Conservation (phyloP, 768 basidiomycete genomes). For the Agrocybe chaxingu region DNA sequence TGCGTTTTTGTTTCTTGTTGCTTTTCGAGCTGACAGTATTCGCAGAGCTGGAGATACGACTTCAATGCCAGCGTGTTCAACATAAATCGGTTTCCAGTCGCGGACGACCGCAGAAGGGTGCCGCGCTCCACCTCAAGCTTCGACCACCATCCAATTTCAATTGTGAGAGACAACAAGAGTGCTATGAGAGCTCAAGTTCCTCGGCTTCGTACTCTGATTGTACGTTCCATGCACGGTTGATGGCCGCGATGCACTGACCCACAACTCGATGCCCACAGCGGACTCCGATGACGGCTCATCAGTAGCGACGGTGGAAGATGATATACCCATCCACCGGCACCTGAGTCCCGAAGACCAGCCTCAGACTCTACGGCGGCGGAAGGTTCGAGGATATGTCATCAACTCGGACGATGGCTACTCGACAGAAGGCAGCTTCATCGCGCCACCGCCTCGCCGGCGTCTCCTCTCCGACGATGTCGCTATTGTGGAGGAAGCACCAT, state of each 20-base stretch:
- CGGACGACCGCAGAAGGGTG: conserved; percentile 42
- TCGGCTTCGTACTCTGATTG: too few species aligned
- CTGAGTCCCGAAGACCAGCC: conserved; percentile 3
- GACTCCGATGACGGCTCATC: too few species aligned
- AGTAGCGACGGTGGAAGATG: neutral
- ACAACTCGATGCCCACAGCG: too few species aligned
- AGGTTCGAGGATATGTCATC: conserved; percentile 35
- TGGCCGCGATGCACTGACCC: too few species aligned
- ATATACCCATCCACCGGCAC: neutral
- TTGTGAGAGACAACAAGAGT: neutral
- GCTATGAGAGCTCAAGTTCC: neutral
- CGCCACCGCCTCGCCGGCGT: neutral
- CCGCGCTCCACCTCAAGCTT: conserved; percentile 24
- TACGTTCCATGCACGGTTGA: too few species aligned
- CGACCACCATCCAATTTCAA: conserved; percentile 16
- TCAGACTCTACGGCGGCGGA: conserved; percentile 24
- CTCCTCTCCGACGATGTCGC: too few species aligned
- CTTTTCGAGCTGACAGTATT: conserved; percentile 2
- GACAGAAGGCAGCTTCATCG: conserved; percentile 18
- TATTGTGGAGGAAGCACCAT: too few species aligned
- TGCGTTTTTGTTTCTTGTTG: conserved; percentile 23
- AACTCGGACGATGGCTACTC: conserved; percentile 40
- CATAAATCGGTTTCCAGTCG: conserved; percentile 27
- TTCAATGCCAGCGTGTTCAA: conserved; percentile 36
- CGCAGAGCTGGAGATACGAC: conserved; percentile 39